These are phyloP conservation scores for Penicillium argentinense DNA, from an alignment of 495 filamentous ascomycete species.

Conservation along the genomic window DNA sequence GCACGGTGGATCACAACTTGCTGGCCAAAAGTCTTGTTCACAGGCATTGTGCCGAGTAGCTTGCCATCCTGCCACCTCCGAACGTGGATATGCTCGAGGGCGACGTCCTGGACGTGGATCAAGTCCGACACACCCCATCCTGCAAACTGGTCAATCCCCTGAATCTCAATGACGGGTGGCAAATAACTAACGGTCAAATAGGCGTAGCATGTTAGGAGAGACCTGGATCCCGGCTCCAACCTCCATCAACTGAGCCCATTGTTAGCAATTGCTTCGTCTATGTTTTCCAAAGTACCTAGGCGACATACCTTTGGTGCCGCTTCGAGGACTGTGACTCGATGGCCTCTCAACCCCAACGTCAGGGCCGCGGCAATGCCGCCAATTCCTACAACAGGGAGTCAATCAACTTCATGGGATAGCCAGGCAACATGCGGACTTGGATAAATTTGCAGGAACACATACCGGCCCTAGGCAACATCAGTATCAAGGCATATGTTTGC, in stretches of 20 bases:
- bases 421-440: not conserved
- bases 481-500: not conserved
- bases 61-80: conserved; percentile 43
- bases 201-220: conserved; percentile 71
- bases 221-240: conserved; percentile 81
- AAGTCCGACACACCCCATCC: conserved; percentile 45
- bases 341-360: conserved; percentile 54
- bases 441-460: conserved; percentile 19
- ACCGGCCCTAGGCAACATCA: conserved; percentile 33
- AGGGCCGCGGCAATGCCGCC: conserved; percentile 67
- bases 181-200: conserved; percentile 55
- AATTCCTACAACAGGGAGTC: conserved; percentile 46
- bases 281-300: not conserved
- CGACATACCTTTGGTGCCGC: conserved; percentile 34
- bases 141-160: conserved; percentile 10
- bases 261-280: conserved; percentile 14
- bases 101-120: conserved; percentile 40
- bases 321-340: conserved; percentile 40
- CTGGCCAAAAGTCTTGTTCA: conserved; percentile 44
- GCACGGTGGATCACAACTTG: conserved; percentile 46
- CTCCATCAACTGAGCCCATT: conserved; percentile 44
- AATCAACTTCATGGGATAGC: not conserved
- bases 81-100: conserved; percentile 43
- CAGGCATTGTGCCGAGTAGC: conserved; percentile 37
- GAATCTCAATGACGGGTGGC: not conserved